Evolutionary conservation across 2,329 filamentous ascomycete genomes (phyloP), one percentile per base, ranked within the genome.

Genomic region (Exophiala sp.): DNA sequence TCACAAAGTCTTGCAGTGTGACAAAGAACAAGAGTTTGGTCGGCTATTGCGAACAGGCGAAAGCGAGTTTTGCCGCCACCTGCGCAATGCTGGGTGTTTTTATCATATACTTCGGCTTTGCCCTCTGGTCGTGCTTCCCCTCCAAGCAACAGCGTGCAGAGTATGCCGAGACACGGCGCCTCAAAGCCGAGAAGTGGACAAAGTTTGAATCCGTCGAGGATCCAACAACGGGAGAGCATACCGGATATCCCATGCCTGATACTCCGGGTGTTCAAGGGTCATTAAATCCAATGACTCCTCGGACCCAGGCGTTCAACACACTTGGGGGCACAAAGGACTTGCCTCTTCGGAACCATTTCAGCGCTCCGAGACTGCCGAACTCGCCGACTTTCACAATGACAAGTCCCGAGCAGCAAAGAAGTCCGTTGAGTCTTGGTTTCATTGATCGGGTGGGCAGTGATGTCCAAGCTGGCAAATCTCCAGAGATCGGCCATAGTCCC

Each of bases 21-120:
- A 75, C 79, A 0, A 67, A 68, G 5, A 66, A 73, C 39, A 69
- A 71, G 43, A 72, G 70, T 42, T 71, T 78, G 50, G 68, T 78
- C 32, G 65, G 65, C 14, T 86, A 83, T 65, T 86, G 83, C 66
- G 69, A 76, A 68, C 83, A 86, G 68, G 81, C 82, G 3, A 82
- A 85, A 63, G 72, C 74, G 5, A 70, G 75, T 3, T 85, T 85
- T 62, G 80, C 75, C 1, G 72, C 83, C 16, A 80, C 77, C 3
- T 70, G 81, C 47, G 67, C 83, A 21, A 75, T 83, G 67, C 70
- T 79, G 80, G 59, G 59, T 9, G 16, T 63, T 11, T 63, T 64
- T 44, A 44, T 47, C 33, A 47, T 58, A 8, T 63, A 63, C 41
- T 57, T 62, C 29, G 54, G 40, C 12, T 43, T 63, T 10, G 55